Conservation (phyloP, 2,329 filamentous ascomycete species). For the Whalleya microplaca region DNA sequence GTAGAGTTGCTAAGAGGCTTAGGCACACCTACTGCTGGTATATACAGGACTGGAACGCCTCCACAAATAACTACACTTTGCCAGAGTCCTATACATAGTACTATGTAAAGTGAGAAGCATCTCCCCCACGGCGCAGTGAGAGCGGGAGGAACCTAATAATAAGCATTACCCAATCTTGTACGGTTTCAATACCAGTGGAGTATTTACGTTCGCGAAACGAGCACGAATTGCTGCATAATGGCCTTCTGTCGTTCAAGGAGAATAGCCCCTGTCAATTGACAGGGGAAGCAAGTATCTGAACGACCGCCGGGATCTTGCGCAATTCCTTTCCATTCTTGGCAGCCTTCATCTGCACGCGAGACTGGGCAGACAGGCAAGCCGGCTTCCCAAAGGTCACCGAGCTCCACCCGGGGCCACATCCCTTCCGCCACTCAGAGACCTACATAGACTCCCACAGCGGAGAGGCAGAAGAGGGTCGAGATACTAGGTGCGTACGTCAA, state of each 20-base stretch:
- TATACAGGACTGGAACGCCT: no score
- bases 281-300: neutral
- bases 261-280: neutral
- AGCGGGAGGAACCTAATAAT: neutral
- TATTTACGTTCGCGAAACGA: neutral
- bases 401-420: conserved; percentile 5
- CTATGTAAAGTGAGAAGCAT: no score
- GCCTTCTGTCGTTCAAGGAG: neutral
- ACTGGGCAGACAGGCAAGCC: neutral
- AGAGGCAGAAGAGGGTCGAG: neutral
- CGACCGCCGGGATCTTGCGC: neutral
- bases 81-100: no score
- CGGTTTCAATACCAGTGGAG: neutral
- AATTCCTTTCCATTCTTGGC: conserved; percentile 2
- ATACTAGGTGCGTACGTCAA: neutral
- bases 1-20: no score
- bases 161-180: neutral
- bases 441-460: neutral
- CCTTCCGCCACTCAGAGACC: conserved; percentile 11
- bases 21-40: no score
- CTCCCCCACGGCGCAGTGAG: no score
- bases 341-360: conserved; percentile 1
- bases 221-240: neutral
- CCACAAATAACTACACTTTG: no score
- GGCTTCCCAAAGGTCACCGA: conserved; percentile 7